Evolutionary conservation across 768 basidiomycete genomes (phyloP).

Genomic region (Lepiota venenata): DNA sequence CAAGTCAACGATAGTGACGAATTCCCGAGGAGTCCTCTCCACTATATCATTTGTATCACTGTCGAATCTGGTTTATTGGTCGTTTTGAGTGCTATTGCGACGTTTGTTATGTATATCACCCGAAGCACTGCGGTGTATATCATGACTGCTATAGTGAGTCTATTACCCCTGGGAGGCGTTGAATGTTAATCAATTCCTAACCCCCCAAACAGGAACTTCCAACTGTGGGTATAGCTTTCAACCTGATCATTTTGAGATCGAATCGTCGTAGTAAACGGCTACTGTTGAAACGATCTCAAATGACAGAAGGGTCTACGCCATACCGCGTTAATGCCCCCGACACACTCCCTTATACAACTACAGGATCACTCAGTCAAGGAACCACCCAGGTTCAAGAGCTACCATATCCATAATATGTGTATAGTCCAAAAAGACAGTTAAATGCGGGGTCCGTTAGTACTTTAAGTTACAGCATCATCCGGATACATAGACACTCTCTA

Average conservation of each 20-base stretch:
- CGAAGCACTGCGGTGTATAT: conserved; percentile 5
- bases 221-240: neutral
- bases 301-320: neutral
- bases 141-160: conserved; percentile 1
- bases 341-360: neutral
- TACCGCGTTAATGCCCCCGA: neutral
- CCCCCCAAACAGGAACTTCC: neutral
- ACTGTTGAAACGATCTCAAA: neutral
- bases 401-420: conserved; percentile 1
- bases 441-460: too few species aligned
- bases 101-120: conserved; percentile 3
- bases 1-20: neutral
- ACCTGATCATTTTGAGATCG: conserved; percentile 3
- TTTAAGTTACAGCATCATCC: too few species aligned
- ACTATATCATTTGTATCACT: conserved; percentile 8
- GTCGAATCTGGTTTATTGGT: conserved; percentile 2
- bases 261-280: conserved; percentile 2
- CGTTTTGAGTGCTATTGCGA: neutral
- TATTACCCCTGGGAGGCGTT: too few species aligned
- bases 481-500: too few species aligned
- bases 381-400: neutral
- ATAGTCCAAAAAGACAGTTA: too few species aligned
- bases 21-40: neutral
- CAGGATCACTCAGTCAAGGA: neutral
- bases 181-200: too few species aligned